Conservation (phyloP, 495 filamentous ascomycete genomes). For the Corynascus novoguineensis region DNA sequence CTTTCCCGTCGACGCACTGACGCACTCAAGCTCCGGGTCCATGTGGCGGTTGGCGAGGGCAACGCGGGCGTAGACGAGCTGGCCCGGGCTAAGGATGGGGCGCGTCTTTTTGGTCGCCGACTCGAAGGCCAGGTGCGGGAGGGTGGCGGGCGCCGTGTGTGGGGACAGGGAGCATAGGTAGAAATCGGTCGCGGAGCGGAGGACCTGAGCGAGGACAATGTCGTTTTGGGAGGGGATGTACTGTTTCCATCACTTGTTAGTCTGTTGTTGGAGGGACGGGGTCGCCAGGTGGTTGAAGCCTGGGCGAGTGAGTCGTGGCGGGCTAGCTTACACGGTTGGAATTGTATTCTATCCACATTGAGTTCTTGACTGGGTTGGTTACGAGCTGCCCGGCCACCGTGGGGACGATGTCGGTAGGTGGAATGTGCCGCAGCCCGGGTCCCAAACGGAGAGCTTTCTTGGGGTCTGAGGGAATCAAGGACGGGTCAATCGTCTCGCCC, state of each 20-base stretch:
- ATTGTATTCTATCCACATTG: slow-evolving; percentile 69
- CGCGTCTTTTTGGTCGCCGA: slow-evolving; percentile 86
- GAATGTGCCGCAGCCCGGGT: slow-evolving; percentile 72
- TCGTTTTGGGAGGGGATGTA: slow-evolving; percentile 75
- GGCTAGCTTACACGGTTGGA: slow-evolving; percentile 51
- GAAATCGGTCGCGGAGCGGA: slow-evolving; percentile 65
- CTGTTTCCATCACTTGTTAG: slow-evolving; percentile 36
- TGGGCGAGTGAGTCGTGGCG: background rate
- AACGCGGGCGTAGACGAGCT: slow-evolving; percentile 81
- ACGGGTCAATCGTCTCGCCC: slow-evolving; percentile 65
- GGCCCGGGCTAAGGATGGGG: slow-evolving; percentile 65
- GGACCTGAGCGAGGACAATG: slow-evolving; percentile 77
- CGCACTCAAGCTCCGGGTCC: slow-evolving; percentile 86
- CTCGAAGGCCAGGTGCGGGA: slow-evolving; percentile 88
- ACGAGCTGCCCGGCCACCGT: slow-evolving; percentile 74
- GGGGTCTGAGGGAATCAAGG: slow-evolving; percentile 57
- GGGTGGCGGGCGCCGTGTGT: slow-evolving; percentile 65
- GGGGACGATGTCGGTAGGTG: slow-evolving; percentile 62
- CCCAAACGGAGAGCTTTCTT: slow-evolving; percentile 73
- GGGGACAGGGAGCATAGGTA: slow-evolving; percentile 59
- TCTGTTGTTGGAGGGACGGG: background rate
- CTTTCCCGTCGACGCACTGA: slow-evolving; percentile 79
- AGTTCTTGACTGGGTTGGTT: slow-evolving; percentile 70
- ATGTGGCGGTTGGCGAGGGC: slow-evolving; percentile 69
- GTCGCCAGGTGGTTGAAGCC: slow-evolving; percentile 2